Conservation (phyloP, 1,139 yeast species). For the Wickerhamomyces sp. region DNA sequence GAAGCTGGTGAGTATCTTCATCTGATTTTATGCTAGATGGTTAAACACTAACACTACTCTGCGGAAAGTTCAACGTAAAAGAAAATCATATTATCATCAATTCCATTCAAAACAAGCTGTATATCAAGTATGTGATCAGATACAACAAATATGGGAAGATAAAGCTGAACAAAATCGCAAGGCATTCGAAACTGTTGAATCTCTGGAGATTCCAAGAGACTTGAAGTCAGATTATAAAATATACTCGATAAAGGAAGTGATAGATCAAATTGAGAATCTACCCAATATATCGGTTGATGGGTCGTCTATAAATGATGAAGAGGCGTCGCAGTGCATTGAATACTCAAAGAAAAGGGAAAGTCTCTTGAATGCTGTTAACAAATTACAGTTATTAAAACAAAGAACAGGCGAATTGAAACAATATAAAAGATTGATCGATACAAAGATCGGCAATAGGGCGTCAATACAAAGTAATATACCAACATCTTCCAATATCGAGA, state of each 20-base stretch:
- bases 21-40: not conserved
- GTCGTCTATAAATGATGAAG: not conserved
- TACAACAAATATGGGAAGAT: conserved; percentile 13
- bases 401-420: conserved; percentile 7
- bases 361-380: conserved; percentile 5
- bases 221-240: conserved; percentile 14
- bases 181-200: conserved; percentile 5
- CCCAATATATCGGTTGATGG: conserved; percentile 11
- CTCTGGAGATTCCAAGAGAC: conserved; percentile 12
- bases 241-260: conserved; percentile 14
- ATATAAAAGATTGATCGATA: conserved; percentile 7
- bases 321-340: not conserved
- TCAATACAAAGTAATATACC: conserved; percentile 14
- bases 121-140: conserved; percentile 18
- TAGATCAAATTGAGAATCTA: conserved; percentile 13
- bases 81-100: conserved; percentile 7
- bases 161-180: conserved; percentile 5
- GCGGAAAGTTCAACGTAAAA: conserved; percentile 14
- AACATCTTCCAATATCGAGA: conserved; percentile 9
- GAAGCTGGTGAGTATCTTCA: not conserved
- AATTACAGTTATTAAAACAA: conserved; percentile 6
- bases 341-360: conserved; percentile 9
- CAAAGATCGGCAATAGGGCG: conserved; percentile 16
- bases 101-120: conserved; percentile 20
- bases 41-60: not conserved